Evolutionary conservation across 441 rosid genomes (phyloP).

Genomic region (Cnidoscolus chayamansa): DNA sequence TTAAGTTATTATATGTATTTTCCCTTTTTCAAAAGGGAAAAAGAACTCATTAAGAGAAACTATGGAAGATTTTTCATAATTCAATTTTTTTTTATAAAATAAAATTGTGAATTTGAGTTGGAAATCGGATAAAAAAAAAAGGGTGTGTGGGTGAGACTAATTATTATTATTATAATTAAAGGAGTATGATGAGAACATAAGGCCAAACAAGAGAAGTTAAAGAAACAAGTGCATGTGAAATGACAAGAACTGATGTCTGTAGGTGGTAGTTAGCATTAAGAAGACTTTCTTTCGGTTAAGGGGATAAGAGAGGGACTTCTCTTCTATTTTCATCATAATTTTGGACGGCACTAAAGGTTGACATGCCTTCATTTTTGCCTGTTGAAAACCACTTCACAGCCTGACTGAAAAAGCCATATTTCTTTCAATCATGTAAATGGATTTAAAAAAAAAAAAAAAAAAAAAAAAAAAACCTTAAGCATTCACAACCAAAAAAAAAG

Average conservation of each 20-base stretch:
- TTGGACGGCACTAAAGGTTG: conserved; percentile 18
- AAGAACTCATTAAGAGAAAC: no score
- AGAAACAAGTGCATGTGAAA: conserved; percentile 27
- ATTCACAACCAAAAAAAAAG: not conserved
- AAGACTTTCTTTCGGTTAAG: conserved; percentile 6
- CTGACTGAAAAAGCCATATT: conserved; percentile 4
- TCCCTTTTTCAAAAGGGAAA: no score
- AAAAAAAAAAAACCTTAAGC: no score
- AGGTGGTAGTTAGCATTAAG: conserved; percentile 16
- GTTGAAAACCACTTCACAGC: conserved; percentile 11
- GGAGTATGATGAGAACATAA: not conserved
- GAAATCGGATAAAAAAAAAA: no score
- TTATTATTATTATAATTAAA: no score
- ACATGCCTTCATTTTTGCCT: conserved; percentile 3
- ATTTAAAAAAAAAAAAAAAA: not conserved
- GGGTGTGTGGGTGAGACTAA: no score
- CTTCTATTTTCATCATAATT: not conserved
- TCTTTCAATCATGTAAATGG: not conserved
- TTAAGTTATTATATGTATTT: no score
- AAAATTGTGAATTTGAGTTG: no score
- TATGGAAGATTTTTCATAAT: no score
- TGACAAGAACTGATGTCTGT: conserved; percentile 19
- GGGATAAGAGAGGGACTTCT: conserved; percentile 15
- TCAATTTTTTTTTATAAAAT: no score
- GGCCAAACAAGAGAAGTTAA: conserved; percentile 8